These are phyloP conservation scores for Iris pallida DNA, from an alignment of 116 monocot genomes.

Conservation along the genomic window DNA sequence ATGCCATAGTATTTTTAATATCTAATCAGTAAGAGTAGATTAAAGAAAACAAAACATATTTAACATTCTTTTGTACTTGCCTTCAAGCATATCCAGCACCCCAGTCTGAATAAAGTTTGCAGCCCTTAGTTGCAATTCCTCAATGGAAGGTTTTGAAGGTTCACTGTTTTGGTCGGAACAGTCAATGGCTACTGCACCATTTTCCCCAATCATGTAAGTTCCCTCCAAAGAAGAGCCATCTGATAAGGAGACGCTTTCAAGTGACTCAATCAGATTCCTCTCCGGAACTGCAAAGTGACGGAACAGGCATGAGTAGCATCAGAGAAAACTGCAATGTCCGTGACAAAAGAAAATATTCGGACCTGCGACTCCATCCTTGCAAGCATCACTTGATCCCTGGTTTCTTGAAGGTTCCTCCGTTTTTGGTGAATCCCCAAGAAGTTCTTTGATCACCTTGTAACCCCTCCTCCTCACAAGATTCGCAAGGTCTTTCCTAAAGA, in stretches of 20 bases:
- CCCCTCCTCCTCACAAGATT: constrained; percentile 67
- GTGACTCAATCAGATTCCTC: not conserved
- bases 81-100: constrained; percentile 23
- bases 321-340: not conserved
- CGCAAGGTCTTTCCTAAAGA: constrained; percentile 57
- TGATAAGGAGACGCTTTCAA: constrained; percentile 10
- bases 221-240: not conserved
- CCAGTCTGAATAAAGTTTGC: constrained; percentile 24
- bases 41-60: not conserved
- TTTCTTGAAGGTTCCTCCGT: constrained; percentile 10
- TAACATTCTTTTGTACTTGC: not conserved
- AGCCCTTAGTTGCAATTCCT: constrained; percentile 8
- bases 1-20: not conserved
- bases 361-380: constrained; percentile 34
- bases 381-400: constrained; percentile 5
- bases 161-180: constrained; percentile 1
- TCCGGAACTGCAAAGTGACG: constrained; percentile 13
- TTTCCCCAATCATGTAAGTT: constrained; percentile 7
- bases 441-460: constrained; percentile 42
- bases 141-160: constrained; percentile 13
- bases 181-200: constrained; percentile 6
- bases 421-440: constrained; percentile 26
- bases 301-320: too few relatives aligned
- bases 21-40: not conserved
- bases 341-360: constrained; percentile 11